Evolutionary conservation across 2,329 filamentous ascomycete species (phyloP).

Genomic region (Fusarium kyushuense): DNA sequence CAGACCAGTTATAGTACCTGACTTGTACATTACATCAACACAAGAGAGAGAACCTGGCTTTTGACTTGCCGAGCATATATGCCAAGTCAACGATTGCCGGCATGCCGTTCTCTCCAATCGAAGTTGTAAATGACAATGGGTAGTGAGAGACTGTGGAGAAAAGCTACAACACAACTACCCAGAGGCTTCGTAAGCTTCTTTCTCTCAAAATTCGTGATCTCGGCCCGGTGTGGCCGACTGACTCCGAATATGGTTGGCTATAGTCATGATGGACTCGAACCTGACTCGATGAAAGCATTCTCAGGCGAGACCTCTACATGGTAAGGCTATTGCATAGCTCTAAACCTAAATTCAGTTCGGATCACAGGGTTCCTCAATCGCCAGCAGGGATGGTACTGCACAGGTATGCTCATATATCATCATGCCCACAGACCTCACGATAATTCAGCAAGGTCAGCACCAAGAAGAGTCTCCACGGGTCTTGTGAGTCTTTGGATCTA

Average conservation of each 20-base stretch:
- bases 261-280: conserved; percentile 15
- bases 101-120: conserved; percentile 39
- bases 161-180: conserved; percentile 5
- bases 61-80: conserved; percentile 24
- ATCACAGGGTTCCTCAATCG: neutral
- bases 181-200: conserved; percentile 25
- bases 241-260: conserved; percentile 23
- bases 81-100: conserved; percentile 41
- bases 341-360: neutral
- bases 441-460: no score
- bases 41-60: conserved; percentile 19
- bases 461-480: neutral
- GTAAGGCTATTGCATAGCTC: neutral
- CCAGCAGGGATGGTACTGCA: neutral
- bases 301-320: neutral
- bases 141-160: conserved; percentile 33
- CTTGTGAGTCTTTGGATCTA: neutral
- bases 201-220: conserved; percentile 2
- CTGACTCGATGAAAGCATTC: neutral
- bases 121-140: conserved; percentile 20
- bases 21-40: conserved; percentile 21
- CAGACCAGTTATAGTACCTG: neutral
- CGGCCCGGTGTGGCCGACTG: conserved; percentile 9
- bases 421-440: no score
- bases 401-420: neutral